Evolutionary conservation across 345 rosid genomes (phyloP).

Genomic region (Pugionium cornutum): DNA sequence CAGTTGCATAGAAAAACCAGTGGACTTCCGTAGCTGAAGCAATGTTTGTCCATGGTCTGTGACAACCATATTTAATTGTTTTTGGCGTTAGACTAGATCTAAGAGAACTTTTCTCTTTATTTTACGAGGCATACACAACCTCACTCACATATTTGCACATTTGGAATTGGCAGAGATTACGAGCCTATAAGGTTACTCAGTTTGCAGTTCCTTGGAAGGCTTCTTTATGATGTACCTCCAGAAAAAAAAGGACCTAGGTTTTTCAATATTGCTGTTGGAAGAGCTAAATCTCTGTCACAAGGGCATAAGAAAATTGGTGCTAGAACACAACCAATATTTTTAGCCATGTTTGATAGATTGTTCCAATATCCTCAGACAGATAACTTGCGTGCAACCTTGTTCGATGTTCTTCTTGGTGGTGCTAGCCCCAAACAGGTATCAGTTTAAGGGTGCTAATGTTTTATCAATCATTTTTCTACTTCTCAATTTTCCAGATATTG

Average conservation of each 20-base stretch:
- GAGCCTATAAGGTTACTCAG: conserved; percentile 93
- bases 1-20: conserved; percentile 16
- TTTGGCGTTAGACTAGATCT: conserved; percentile 20
- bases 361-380: conserved; percentile 84
- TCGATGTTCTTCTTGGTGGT: conserved; percentile 97
- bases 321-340: conserved; percentile 70
- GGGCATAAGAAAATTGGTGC: conserved; percentile 53
- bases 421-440: conserved; percentile 97
- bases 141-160: conserved; percentile 17
- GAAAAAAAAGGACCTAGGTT: conserved; percentile 86
- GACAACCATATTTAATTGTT: not conserved
- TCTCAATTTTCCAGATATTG: conserved; percentile 24
- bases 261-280: conserved; percentile 79
- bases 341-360: conserved; percentile 71
- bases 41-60: conserved; percentile 18
- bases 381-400: conserved; percentile 82
- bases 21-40: conserved; percentile 20
- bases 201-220: conserved; percentile 91
- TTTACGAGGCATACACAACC: conserved; percentile 4
- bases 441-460: conserved; percentile 21
- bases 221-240: conserved; percentile 76
- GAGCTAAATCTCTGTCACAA: conserved; percentile 64
- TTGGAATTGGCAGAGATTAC: conserved; percentile 57
- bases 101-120: conserved; percentile 6
- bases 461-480: conserved; percentile 2